These are phyloP conservation scores for Hypsizygus marmoreus DNA, from an alignment of 768 basidiomycete species.

Conservation along the genomic window DNA sequence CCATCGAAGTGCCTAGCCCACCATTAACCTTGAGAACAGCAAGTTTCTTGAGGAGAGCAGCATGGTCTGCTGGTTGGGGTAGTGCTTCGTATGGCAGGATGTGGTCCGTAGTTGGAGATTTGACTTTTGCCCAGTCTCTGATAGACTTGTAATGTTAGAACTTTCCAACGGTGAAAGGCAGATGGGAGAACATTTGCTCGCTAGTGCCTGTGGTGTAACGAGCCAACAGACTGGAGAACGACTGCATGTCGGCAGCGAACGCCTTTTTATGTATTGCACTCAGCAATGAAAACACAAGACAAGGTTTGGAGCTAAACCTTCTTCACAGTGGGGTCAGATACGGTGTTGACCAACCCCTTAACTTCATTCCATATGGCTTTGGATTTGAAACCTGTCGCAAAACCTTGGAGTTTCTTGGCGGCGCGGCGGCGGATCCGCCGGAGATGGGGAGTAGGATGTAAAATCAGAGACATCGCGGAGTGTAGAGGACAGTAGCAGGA, in stretches of 20 bases:
- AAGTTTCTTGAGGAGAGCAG: slow-evolving; percentile 41
- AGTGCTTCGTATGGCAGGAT: slow-evolving; percentile 70
- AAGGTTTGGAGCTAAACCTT: slow-evolving; percentile 44
- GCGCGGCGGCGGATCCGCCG: slow-evolving; percentile 31
- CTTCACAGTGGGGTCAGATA: slow-evolving; percentile 53
- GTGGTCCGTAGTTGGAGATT: slow-evolving; percentile 52
- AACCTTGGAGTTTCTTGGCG: slow-evolving; percentile 42
- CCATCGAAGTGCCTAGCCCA: slow-evolving; percentile 83
- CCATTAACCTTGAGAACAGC: slow-evolving; percentile 75
- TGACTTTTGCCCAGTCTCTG: slow-evolving; percentile 21
- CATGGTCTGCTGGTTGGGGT: slow-evolving; percentile 48
- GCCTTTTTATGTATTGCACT: slow-evolving; percentile 32
- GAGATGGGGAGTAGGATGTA: slow-evolving; percentile 35
- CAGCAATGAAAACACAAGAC: not conserved
- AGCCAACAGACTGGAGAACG: slow-evolving; percentile 82
- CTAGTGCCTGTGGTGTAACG: slow-evolving; percentile 73
- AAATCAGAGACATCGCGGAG: slow-evolving; percentile 37
- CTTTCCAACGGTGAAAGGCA: slow-evolving; percentile 13
- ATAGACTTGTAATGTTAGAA: not conserved
- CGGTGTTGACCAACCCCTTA: slow-evolving; percentile 61
- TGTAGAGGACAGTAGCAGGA: slow-evolving; percentile 5
- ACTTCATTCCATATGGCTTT: slow-evolving; percentile 72
- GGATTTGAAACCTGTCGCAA: slow-evolving; percentile 49
- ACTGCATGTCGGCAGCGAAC: slow-evolving; percentile 82
- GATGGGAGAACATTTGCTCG: slow-evolving; percentile 42